Base-by-base conservation (phyloP, 345 rosid genomes). In the Cardamine occulta region DNA sequence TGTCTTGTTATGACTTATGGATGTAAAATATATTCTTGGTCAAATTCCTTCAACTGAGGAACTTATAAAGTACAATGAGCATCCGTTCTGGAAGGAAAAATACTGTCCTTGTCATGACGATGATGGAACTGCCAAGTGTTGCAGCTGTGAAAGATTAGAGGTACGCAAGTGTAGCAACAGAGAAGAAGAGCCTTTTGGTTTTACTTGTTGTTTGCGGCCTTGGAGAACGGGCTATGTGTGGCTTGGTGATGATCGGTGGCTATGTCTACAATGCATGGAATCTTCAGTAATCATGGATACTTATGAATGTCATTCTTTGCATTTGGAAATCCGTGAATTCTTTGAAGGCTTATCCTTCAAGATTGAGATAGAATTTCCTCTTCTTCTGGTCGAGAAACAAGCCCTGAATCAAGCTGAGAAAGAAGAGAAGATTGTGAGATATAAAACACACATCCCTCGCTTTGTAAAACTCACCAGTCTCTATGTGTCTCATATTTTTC, bases 381-480 rank as follows among this genome's bases (percentile, higher is more conserved):
- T 94, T 92, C 88, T 90, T 80, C 77, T 94, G 0, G 97, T 94
- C 5, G 90, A 88, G 79, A 79, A 91, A 78, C 88, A 87, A 72
- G 96, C 97, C 6, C 89, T 94, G 0, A 90, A 88, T 48, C 88
- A 84, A 82, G 98, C 97, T 49, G 86, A 87, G 35, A 74, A 82
- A 4, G 86, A 90, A 26, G 96, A 94, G 76, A 89, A 90, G 75
- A 80, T 79, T 66, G 98, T 91, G 82, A 82, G 78, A 5, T 29
- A 61, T 18, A 51, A 40, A 63, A 26, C 45, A 54, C 55, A 54
- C 44, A 13, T 45, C 15, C 6, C 45, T 44, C 24, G 21, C 56
- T 62, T 24, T 44, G 23, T 68, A 28, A 66, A 37, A 23, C 34
- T 39, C 39, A 40, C 58, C 7, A 2, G 0, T 74, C 39, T 55